These are phyloP conservation scores for Excoecaria cochinchinensis DNA, from an alignment of 345 rosid species.

Conservation along the genomic window DNA sequence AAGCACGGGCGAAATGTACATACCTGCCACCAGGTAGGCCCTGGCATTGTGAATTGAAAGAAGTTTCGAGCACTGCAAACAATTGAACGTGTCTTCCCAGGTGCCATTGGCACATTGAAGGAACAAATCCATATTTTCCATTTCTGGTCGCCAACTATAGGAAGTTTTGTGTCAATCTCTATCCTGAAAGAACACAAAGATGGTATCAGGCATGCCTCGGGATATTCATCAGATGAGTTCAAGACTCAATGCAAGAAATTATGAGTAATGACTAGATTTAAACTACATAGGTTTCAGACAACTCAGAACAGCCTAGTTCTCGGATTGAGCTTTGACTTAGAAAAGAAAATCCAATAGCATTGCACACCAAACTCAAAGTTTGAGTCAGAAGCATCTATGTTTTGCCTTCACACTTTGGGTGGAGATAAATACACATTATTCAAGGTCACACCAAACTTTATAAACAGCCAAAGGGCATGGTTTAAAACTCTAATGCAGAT, in stretches of 20 bases:
- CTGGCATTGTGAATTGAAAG: conserved; percentile 91
- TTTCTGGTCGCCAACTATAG: conserved; percentile 74
- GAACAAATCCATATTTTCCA: conserved; percentile 98
- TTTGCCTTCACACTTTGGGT: neutral
- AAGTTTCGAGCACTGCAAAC: conserved; percentile 97
- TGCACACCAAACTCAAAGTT: neutral
- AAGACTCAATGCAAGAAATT: neutral
- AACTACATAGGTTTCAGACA: neutral
- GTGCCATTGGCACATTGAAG: conserved; percentile 94
- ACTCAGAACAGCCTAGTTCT: neutral
- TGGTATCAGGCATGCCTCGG: neutral
- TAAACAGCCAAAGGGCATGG: neutral
- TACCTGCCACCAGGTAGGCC: conserved; percentile 99
- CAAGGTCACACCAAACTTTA: neutral
- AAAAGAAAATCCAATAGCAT: conserved; percentile 1
- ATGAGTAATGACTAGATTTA: neutral
- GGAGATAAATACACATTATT: neutral
- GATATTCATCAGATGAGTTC: neutral
- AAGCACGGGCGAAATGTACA: conserved; percentile 11
- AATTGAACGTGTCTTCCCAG: conserved; percentile 93
- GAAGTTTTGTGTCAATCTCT: conserved; percentile 88
- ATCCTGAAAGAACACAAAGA: conserved; percentile 41
- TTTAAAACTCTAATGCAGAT: neutral
- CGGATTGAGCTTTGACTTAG: neutral
- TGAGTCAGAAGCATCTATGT: conserved; percentile 4